These are phyloP conservation scores for Castanea crenata DNA, from an alignment of 306 rosid species.

Conservation along the genomic window DNA sequence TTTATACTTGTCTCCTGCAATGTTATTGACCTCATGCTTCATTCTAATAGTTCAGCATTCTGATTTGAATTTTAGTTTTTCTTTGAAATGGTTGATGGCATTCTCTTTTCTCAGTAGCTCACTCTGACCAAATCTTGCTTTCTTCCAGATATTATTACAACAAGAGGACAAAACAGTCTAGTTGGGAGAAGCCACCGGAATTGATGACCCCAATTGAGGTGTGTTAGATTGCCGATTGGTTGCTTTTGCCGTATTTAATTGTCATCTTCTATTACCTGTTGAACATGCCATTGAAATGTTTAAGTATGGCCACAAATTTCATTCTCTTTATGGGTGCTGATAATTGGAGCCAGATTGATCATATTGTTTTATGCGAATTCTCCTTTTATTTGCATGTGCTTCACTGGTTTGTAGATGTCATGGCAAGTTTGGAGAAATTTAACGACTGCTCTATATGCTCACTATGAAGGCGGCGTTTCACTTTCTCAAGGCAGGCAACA, in stretches of 20 bases:
- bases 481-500: slow-evolving; percentile 91
- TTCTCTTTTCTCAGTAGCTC: slow-evolving; percentile 5
- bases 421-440: slow-evolving; percentile 89
- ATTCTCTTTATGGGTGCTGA: slow-evolving; percentile 44
- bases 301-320: slow-evolving; percentile 24
- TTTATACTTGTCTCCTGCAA: slow-evolving; percentile 2
- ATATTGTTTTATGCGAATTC: slow-evolving; percentile 54
- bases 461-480: slow-evolving; percentile 77
- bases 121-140: background rate
- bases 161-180: slow-evolving; percentile 84
- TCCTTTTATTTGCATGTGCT: slow-evolving; percentile 88
- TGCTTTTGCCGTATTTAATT: slow-evolving; percentile 14
- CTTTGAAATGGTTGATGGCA: background rate
- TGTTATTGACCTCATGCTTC: slow-evolving; percentile 12
- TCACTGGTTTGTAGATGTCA: slow-evolving; percentile 91
- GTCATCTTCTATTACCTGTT: slow-evolving; percentile 27
- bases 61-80: background rate
- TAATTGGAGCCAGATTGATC: slow-evolving; percentile 45
- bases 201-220: slow-evolving; percentile 98
- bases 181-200: slow-evolving; percentile 97
- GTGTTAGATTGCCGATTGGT: slow-evolving; percentile 33
- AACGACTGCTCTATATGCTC: slow-evolving; percentile 90
- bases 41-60: slow-evolving; percentile 3
- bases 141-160: slow-evolving; percentile 84
- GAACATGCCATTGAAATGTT: slow-evolving; percentile 30